Evolutionary conservation across 2,329 filamentous ascomycete species (phyloP), one percentile per base, ranked within the genome.

Genomic region (Alternaria ventricosa): DNA sequence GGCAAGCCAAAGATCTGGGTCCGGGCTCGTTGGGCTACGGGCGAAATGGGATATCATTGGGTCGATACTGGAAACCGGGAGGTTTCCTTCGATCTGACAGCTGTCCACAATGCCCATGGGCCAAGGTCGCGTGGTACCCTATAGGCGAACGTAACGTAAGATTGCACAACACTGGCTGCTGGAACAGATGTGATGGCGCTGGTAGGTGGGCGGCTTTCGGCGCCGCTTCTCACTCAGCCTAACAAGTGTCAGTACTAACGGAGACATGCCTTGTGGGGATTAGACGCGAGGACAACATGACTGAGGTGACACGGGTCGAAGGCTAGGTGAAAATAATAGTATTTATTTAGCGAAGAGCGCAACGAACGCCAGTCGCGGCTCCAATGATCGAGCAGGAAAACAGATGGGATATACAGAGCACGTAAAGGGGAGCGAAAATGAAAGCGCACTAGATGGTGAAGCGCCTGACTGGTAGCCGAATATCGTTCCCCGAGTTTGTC

Each of bases 361-460:
- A 63, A 70, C 58, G 55, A 70, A 73, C 63, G 67, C 67, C 67
- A 62, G 57, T 65, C 54, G 68, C 53, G 71, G 68, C 70, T 67
- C 63, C 63, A 69, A 69, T 73, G 64, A 68, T 71, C 58, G 58
- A 71, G 68, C 67, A 68, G 60, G 56, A 73, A 73, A 68, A 69
- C 65, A 66, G 53, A 67, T 53, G 65, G 72, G 75, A 74, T 78
- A 73, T 79, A 79, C 75, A 78, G 65, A 70, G 66, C 67, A 61
- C 60, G 57, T 62, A 63, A 61, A 53, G 63, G 58, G 59, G 61
- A 63, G 49, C 57, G 61, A 64, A 62, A 58, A 55, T 60, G 56
- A 55, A 63, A 55, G 61, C 56, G 54, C 57, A 57, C 63, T 53
- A 43, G 50, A 61, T 59, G 63, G 51, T 63, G 57, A 47, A 51